Base-by-base conservation (phyloP, 2,329 filamentous ascomycete species). In the Sphaerulina vaccinii region DNA sequence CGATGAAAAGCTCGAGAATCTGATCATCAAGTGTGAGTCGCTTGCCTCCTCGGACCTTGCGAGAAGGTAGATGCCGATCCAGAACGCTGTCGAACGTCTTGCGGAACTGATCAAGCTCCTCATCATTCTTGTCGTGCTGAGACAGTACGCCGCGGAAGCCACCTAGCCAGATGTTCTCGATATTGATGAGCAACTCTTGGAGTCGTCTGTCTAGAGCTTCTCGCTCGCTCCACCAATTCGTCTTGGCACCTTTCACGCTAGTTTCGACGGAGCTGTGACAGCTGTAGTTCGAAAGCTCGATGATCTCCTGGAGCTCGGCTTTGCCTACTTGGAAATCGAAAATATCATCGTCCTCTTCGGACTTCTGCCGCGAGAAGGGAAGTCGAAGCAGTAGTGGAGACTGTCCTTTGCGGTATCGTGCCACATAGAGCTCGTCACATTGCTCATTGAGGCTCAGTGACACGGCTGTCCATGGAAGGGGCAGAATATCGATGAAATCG, bases 141-240 rank as follows among this genome's bases (percentile, higher is more conserved):
- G 90, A 91, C 65, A 99, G 92, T n/a, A 99, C 86, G 13, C 92
- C 91, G 51, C 85, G 86, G 78, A 99, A 99, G 0, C 93, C 93
- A 42, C 92, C 91, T 4, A 99, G 81, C 93, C 93, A 99, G 18
- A 93, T 85, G 55, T 88, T 86, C 70, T 99, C 92, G 33, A 99
- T 87, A 54, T 90, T 95, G 48, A 84, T 78, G 1, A 99, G 77
- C 8, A 99, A 79, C 44, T 88, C 85, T 56, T 83, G 84, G 19
- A 99, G 77, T 8, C 89, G 84, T 24, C 74, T 73, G 65, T 99
- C 93, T 13, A 99, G 77, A 2, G 80, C 80, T 69, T 93, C 86
- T 11, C 95, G 83, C 65, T 91, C 87, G 3, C 81, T 81, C 91
- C 93, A 99, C 93, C 93, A 99, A 40, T 85, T 84, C 33, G 82